A percentile compares a stretch with the other conserved stretches of the same genome.
phyloP scores from a whole-genome alignment of 768 basidiomycete genomes.

The Suillus placidus region DNA sequence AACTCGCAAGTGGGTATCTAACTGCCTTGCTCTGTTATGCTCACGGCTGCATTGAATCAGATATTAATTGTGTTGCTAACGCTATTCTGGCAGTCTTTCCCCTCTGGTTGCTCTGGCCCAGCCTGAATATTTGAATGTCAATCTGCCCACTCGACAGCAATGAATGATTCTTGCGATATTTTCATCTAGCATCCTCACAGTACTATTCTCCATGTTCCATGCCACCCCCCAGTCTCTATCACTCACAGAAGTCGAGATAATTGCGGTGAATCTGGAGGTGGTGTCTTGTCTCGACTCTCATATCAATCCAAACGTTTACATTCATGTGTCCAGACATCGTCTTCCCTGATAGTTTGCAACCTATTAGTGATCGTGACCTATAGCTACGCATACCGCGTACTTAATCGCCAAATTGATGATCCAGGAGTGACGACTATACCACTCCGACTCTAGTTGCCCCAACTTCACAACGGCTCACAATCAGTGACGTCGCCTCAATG shows the following conservation, averaged over 20 bases:
- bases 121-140: slow-evolving; percentile 9
- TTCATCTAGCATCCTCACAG: slow-evolving; percentile 15
- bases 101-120: slow-evolving; percentile 13
- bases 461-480: slow-evolving; percentile 21
- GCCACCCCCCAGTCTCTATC: not conserved
- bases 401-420: not conserved
- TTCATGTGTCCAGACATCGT: not conserved
- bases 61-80: slow-evolving; percentile 10
- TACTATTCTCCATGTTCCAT: slow-evolving; percentile 11
- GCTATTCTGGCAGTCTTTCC: slow-evolving; percentile 11
- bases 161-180: slow-evolving; percentile 18
- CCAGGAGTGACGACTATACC: slow-evolving; percentile 16
- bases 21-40: not conserved
- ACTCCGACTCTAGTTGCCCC: not conserved
- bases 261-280: slow-evolving; percentile 10
- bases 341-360: slow-evolving; percentile 16
- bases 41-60: not conserved
- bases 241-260: not conserved
- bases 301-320: not conserved
- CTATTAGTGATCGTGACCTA: slow-evolving; percentile 14
- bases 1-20: slow-evolving; percentile 7
- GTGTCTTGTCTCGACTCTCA: not conserved
- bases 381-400: slow-evolving; percentile 9
- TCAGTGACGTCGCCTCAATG: slow-evolving; percentile 16
- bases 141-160: slow-evolving; percentile 13